Base-by-base conservation (phyloP, 371 early-diverging fungal species). In the Choanephora cucurbitarum region DNA sequence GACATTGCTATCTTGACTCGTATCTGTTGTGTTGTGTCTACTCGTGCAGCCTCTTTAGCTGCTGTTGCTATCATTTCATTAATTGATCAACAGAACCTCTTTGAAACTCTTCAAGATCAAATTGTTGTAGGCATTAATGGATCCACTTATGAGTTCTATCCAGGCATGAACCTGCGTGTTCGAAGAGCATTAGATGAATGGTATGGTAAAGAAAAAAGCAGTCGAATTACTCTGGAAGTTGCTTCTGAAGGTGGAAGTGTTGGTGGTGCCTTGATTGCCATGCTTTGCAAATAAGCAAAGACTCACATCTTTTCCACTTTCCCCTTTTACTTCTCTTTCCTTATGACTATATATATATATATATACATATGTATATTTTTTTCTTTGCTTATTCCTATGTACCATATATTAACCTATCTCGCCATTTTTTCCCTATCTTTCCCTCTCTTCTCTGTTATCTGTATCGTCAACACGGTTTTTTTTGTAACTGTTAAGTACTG, bases 211-310 rank as follows among this genome's bases (percentile, higher is more conserved):
- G 59, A 67, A 22, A 51, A 53, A 5, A 64, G 62, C 17, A 62
- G 57, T 23, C 60, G 63, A 32, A 67, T 75, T 23, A 55, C 52
- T 18, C 52, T 78, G 5, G 73, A 72, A 47, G 46, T 69, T 33
- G 79, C 79, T 8, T 64, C 62, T 18, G 79, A 78, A 44, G 79
- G 79, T 47, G 71, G 69, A 7, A 73, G 75, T 49, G 70, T 78
- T 15, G 79, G 79, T 37, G 79, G 69, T 52, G 79, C 79, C 11
- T 62, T 78, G 32, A 66, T 72, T 59, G 79, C 79, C 18, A 78
- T 78, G 79, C 61, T 78, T 60, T 74, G 67, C 52, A 46, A 63
- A 49, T 56, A 60, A 52, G 42, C 15, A 9, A 23, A 28, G 47
- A 37, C 33, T 22, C 15, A 19, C 11, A 8, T 24, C 32, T 34